Percentiles rank a stretch among this genome's conserved stretches.
Evolutionary conservation across 169 alveolate species (phyloP).

Genomic region (Amoebophrya sp.): DNA sequence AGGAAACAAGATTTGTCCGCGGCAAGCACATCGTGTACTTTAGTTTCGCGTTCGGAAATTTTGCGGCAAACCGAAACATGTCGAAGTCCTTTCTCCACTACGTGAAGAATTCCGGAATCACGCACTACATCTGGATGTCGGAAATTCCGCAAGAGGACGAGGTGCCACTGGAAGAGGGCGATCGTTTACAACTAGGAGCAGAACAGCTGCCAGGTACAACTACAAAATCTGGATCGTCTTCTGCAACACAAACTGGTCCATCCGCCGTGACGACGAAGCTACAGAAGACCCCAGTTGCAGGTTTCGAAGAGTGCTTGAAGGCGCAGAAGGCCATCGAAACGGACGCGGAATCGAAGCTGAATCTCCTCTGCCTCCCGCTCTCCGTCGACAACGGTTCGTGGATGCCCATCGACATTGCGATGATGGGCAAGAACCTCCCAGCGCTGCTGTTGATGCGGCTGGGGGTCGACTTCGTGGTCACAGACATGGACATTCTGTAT

Average conservation of each 20-base stretch:
- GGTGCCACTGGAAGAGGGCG: too few relatives aligned
- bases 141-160: neutral
- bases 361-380: neutral
- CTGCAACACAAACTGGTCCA: too few relatives aligned
- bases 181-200: too few relatives aligned
- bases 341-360: neutral
- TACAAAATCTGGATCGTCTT: too few relatives aligned
- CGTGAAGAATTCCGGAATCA: neutral
- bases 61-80: neutral
- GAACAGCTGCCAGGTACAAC: too few relatives aligned
- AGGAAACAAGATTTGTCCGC: neutral
- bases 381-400: neutral
- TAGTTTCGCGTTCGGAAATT: neutral
- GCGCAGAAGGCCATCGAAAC: too few relatives aligned
- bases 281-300: neutral
- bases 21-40: neutral
- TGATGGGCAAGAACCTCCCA: conserved; percentile 15
- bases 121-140: neutral
- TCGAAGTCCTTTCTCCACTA: neutral
- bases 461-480: conserved; percentile 4
- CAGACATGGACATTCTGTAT: neutral
- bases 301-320: neutral
- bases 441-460: neutral
- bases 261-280: too few relatives aligned
- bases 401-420: conserved; percentile 17